Evolutionary conservation across 176 grass and related monocot species (phyloP), one percentile per base, ranked within the genome.

Genomic region (Guadua angustifolia): DNA sequence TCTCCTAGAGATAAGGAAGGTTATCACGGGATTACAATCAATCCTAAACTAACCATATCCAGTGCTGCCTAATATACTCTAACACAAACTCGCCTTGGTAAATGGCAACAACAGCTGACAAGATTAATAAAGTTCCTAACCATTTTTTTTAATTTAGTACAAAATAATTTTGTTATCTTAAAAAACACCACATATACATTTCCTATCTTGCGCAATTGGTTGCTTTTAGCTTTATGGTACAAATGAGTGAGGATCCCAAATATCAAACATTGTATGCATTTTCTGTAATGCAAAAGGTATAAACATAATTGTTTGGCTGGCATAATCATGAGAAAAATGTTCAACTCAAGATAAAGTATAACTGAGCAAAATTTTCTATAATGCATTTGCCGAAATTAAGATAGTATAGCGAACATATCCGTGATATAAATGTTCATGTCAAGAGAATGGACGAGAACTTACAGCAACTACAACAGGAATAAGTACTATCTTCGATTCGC

Each of bases 381-480:
- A 5, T 36, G 35, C 35, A 36, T 36, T 4, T 16, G 10, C 38
- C 29, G 56, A 77, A 12, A 17, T 55, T 69, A 26, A 72, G 26
- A 69, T 83, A 45, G 1, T 6, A 47, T 10, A 26, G 17, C 10
- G 56, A 84, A 58, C n/a, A 67, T 39, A 79, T 79, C 14, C 21
- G 47, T 45, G n/a, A 15, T 15, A 77, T 77, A 74, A 66, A 38
- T 66, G 33, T 49, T 32, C 21, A 47, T 76, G 69, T 35, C 22
- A 81, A 64, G 59, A 72, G 32, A 74, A 29, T 80, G 58, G 2
- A 84, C 77, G 11, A 19, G 9, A 78, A 95, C 93, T 98, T 92
- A 95, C 93, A 59, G 80, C 93, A 71, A 98, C 87, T 12, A 98
- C 83, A 58, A 95, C 17, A 13, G 91, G 95, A 55, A 95, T 94